These are phyloP conservation scores for Selaginella tamariscina DNA, from an alignment of 75 land plant species.

Conservation along the genomic window DNA sequence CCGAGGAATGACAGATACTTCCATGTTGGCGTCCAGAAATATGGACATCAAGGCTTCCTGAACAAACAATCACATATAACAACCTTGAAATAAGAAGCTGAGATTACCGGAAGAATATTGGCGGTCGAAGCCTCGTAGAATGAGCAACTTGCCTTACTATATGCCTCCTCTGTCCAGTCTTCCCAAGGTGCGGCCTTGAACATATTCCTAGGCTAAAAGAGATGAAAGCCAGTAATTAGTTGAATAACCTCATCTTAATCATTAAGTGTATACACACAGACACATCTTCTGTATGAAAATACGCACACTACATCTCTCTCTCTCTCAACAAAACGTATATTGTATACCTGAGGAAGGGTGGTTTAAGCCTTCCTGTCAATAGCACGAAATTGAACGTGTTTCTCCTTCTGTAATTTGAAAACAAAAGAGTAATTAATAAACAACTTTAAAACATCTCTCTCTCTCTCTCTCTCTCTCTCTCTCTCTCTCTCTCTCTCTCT, in stretches of 20 bases:
- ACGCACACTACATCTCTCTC: too few species aligned
- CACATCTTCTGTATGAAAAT: neutral
- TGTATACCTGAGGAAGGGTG: too few species aligned
- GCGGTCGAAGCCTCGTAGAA: constrained; percentile 50
- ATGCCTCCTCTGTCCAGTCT: constrained; percentile 28
- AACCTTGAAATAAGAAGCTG: constrained; percentile 31
- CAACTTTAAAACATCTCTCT: too few species aligned
- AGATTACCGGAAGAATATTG: constrained; percentile 37
- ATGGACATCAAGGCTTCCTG: neutral
- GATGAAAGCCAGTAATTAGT: too few species aligned
- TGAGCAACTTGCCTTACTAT: constrained; percentile 35
- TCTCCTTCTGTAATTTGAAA: too few species aligned
- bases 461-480: too few species aligned
- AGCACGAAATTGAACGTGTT: too few species aligned
- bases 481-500: too few species aligned
- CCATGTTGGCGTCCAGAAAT: neutral
- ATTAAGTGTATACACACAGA: too few species aligned
- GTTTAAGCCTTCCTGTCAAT: too few species aligned
- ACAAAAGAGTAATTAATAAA: too few species aligned
- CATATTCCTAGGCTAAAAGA: neutral
- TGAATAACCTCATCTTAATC: too few species aligned
- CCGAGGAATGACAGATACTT: neutral
- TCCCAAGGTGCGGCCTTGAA: constrained; percentile 27
- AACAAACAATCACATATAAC: constrained; percentile 17
- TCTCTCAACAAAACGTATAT: neutral